phyloP scores from a whole-genome alignment of 2,329 filamentous ascomycete genomes.

The Aureobasidium sp. region DNA sequence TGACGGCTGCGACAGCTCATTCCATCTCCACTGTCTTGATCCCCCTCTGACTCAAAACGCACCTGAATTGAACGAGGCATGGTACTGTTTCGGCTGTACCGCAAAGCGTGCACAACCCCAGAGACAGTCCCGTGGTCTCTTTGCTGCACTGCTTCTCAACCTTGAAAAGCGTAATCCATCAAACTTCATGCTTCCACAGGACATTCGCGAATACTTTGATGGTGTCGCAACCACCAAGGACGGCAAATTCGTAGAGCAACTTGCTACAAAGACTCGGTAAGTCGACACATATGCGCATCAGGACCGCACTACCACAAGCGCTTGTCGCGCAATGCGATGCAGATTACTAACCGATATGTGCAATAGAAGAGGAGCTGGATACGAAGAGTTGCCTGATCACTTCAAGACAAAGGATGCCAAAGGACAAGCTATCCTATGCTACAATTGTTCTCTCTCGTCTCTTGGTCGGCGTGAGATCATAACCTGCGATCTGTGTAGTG shows the following conservation, averaged over 20 bases:
- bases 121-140: conserved; percentile 40
- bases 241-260: conserved; percentile 70
- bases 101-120: conserved; percentile 30
- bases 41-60: conserved; percentile 55
- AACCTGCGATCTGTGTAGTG: conserved; percentile 71
- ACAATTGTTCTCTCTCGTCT: conserved; percentile 60
- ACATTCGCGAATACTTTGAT: conserved; percentile 67
- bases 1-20: conserved; percentile 82
- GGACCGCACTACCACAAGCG: neutral
- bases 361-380: conserved; percentile 24
- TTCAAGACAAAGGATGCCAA: conserved; percentile 51
- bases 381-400: conserved; percentile 38
- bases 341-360: neutral
- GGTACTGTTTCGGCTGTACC: conserved; percentile 72
- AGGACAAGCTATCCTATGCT: conserved; percentile 68
- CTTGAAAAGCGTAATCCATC: conserved; percentile 28
- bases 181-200: conserved; percentile 51
- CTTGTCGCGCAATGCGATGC: neutral
- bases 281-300: conserved; percentile 21
- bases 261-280: conserved; percentile 50
- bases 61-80: conserved; percentile 51
- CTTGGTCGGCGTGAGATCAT: conserved; percentile 63
- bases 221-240: conserved; percentile 67
- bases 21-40: conserved; percentile 82
- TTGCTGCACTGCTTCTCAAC: conserved; percentile 55